Percentiles rank a stretch among this genome's conserved stretches.
These are phyloP conservation scores for Fusarium subtropicale DNA, from an alignment of 2,329 filamentous ascomycete genomes.

Conservation along the genomic window DNA sequence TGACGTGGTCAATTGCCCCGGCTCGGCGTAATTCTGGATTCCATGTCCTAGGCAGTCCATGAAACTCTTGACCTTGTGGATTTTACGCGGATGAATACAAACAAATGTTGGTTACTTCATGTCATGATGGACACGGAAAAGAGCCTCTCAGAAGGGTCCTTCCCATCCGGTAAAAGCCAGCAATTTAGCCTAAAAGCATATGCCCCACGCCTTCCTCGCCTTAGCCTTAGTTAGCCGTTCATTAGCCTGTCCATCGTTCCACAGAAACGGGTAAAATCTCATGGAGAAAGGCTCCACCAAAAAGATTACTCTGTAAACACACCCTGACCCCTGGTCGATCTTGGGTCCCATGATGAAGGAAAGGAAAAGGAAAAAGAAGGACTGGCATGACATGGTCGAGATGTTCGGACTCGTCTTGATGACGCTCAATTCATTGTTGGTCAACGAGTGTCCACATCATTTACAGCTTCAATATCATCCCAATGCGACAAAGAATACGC, in stretches of 20 bases:
- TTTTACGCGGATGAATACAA: conserved; percentile 29
- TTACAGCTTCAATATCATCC: conserved; percentile 2
- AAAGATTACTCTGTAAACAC: conserved; percentile 24
- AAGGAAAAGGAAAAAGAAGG: conserved; percentile 5
- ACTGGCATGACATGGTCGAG: conserved; percentile 23
- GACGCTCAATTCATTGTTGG: conserved; percentile 20
- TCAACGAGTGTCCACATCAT: neutral
- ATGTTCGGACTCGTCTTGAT: conserved; percentile 4
- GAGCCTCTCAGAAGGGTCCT: conserved; percentile 2
- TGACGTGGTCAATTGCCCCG: conserved; percentile 31
- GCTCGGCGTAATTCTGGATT: conserved; percentile 27
- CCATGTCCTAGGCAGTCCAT: conserved; percentile 20
- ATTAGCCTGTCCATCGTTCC: conserved; percentile 39
- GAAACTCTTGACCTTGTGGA: conserved; percentile 16
- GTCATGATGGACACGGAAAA: conserved; percentile 27
- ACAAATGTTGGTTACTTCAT: conserved; percentile 8
- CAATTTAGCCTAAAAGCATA: conserved; percentile 44
- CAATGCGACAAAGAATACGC: conserved; percentile 27
- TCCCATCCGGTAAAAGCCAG: conserved; percentile 28
- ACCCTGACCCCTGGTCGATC: conserved; percentile 12
- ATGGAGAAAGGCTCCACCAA: conserved; percentile 13
- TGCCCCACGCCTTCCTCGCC: conserved; percentile 21
- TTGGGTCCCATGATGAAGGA: conserved; percentile 30
- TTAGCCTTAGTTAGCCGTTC: neutral
- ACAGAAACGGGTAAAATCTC: conserved; percentile 43